Base-by-base conservation (phyloP, 306 rosid species). In the Morella rubra region DNA sequence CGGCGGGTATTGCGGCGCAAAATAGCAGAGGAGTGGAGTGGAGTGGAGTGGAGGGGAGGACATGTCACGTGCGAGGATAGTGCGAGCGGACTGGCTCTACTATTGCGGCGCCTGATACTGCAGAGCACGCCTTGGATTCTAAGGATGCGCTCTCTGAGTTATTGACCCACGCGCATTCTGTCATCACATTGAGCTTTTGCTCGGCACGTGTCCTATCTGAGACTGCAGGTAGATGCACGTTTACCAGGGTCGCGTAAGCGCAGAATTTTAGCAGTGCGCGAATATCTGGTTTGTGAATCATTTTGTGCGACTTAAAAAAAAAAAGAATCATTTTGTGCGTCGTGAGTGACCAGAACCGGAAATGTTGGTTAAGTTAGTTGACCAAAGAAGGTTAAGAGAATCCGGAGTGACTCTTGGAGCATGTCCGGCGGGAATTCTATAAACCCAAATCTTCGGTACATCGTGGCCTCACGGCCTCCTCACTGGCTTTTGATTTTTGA, bases 101-200 rank as follows among this genome's bases (percentile, higher is more conserved):
- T 75, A 88, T 86, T 86, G 93, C 90, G 93, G 93, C 96, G 93
- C 89, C 80, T 65, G 73, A 49, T 10, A 44, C 52, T 87, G 83
- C 59, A 16, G 51, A 14, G 19, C 22, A 19, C 52, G 24, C 61
- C 81, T 77, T 45, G 32, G 69, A 72, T 65, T 65, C 71, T 15
- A 67, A 69, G 45, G 72, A 51, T 69, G 37, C 49, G 8, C 19
- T 16, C 19, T 19, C 41, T 0, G 8, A 6, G 0, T 13, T 6
- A 8, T 67, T 51, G 42, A 79, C 84, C 69, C 84, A 59, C 67
- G 11, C 58, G 50, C 77, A 10, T 4, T 37, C 0, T 7, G 0
- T n/a, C 18, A 6, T 44, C 0, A 5, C 14, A 19, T 8, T 0
- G 6, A 6, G 5, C 3, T 1, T 9, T 9, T 14, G 7, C 2